Conservation (phyloP, 2,329 filamentous ascomycete species). For the Epichloe gansuensis region DNA sequence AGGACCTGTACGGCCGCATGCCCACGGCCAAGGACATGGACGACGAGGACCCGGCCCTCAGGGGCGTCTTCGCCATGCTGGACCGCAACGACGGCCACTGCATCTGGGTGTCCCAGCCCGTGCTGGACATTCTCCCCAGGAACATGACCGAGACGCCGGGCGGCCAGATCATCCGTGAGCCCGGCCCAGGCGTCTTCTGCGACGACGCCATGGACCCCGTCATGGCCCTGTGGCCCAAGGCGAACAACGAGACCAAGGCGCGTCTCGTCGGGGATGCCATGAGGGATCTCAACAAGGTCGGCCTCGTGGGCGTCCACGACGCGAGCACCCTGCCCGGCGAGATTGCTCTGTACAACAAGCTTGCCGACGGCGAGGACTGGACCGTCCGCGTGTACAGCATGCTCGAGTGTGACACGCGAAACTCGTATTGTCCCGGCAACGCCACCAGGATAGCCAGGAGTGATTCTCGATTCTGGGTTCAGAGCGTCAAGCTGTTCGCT, state of each 20-base stretch:
- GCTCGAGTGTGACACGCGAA: constrained; percentile 52
- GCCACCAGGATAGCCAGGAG: constrained; percentile 30
- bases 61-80: constrained; percentile 52
- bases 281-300: constrained; percentile 48
- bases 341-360: constrained; percentile 39
- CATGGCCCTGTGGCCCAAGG: constrained; percentile 43
- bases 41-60: constrained; percentile 37
- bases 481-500: constrained; percentile 58
- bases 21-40: constrained; percentile 47
- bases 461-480: constrained; percentile 41
- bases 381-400: constrained; percentile 55
- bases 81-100: constrained; percentile 61
- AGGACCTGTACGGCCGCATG: constrained; percentile 52
- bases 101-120: constrained; percentile 53
- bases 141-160: constrained; percentile 44
- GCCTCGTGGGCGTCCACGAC: constrained; percentile 58
- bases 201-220: constrained; percentile 61
- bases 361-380: constrained; percentile 39
- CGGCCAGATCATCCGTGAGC: constrained; percentile 49
- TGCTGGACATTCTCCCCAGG: constrained; percentile 46
- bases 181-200: constrained; percentile 57
- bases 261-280: constrained; percentile 48
- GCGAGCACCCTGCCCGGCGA: constrained; percentile 48
- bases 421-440: constrained; percentile 45
- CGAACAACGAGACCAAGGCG: constrained; percentile 38